These are phyloP conservation scores for Didymosphaeria variabile DNA, from an alignment of 2,329 filamentous ascomycete species.

Conservation along the genomic window DNA sequence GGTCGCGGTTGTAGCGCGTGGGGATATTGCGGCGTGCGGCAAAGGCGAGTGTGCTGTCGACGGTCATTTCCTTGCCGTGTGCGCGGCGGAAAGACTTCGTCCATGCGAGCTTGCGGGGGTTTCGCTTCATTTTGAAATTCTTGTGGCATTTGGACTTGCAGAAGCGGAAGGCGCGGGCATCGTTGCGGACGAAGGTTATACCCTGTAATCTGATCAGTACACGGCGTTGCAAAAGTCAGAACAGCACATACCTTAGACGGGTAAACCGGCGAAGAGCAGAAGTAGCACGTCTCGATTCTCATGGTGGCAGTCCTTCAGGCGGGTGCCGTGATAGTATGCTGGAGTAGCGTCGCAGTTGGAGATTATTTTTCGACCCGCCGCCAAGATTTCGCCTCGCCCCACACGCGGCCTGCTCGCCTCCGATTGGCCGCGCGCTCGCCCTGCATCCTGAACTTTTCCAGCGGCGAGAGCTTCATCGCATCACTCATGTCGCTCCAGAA, in stretches of 20 bases:
- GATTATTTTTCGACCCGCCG: not conserved
- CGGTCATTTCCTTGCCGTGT: constrained; percentile 73
- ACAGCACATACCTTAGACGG: constrained; percentile 30
- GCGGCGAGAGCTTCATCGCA: not conserved
- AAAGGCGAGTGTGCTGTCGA: constrained; percentile 93
- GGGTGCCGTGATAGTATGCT: not conserved
- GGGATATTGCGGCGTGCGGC: constrained; percentile 92
- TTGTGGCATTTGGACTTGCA: constrained; percentile 69
- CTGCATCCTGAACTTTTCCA: constrained; percentile 15
- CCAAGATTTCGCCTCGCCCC: constrained; percentile 10
- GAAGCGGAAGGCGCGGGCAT: constrained; percentile 58
- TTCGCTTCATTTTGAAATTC: constrained; percentile 96
- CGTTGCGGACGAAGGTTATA: constrained; percentile 73
- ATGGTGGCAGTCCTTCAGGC: constrained; percentile 24
- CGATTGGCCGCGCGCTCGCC: not conserved
- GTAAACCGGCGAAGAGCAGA: constrained; percentile 69
- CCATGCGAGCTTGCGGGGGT: constrained; percentile 96
- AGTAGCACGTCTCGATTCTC: constrained; percentile 65
- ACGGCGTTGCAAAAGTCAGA: not conserved
- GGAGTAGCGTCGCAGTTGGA: not conserved
- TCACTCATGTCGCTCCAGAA: constrained; percentile 15
- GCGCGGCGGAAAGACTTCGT: constrained; percentile 48
- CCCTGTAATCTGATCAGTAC: constrained; percentile 20
- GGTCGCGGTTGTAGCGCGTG: constrained; percentile 93
- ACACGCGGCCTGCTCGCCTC: not conserved